Conservation (phyloP, 768 basidiomycete genomes). For the Hygrocybe coccinea region DNA sequence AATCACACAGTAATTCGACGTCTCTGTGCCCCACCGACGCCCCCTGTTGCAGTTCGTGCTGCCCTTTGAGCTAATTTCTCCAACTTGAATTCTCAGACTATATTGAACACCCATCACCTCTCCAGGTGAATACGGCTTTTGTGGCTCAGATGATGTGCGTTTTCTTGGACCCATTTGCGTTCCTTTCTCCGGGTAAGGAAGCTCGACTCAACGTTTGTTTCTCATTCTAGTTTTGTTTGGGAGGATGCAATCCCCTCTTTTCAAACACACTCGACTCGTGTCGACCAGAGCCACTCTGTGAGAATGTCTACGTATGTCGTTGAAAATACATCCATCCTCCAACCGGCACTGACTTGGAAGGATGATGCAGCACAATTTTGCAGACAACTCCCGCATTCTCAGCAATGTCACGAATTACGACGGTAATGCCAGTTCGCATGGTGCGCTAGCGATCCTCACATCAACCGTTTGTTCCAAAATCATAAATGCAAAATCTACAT, state of each 20-base stretch:
- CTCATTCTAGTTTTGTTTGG: slow-evolving; percentile 62
- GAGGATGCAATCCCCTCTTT: slow-evolving; percentile 78
- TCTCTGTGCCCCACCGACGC: slow-evolving; percentile 38
- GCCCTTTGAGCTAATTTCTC: background rate
- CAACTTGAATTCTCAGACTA: background rate
- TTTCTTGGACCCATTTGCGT: background rate
- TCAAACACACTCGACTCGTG: slow-evolving; percentile 65
- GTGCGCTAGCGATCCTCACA: slow-evolving; percentile 30
- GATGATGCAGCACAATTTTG: slow-evolving; percentile 49
- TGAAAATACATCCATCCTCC: no score
- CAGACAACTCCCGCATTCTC: slow-evolving; percentile 61
- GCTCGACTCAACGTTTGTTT: slow-evolving; percentile 1
- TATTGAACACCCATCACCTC: slow-evolving; percentile 5
- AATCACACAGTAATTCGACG: background rate
- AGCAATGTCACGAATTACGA: slow-evolving; percentile 62
- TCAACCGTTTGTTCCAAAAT: background rate
- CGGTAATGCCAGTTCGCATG: slow-evolving; percentile 69
- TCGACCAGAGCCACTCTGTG: slow-evolving; percentile 65
- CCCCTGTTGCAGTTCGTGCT: slow-evolving; percentile 50
- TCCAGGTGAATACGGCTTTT: slow-evolving; percentile 52
- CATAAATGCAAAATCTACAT: background rate
- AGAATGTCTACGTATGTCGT: slow-evolving; percentile 46
- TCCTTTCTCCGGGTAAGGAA: background rate
- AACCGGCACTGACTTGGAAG: slow-evolving; percentile 4
- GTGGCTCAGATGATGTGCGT: slow-evolving; percentile 43